phyloP scores from a whole-genome alignment of 345 rosid genomes.

The Anastatica hierochuntica region DNA sequence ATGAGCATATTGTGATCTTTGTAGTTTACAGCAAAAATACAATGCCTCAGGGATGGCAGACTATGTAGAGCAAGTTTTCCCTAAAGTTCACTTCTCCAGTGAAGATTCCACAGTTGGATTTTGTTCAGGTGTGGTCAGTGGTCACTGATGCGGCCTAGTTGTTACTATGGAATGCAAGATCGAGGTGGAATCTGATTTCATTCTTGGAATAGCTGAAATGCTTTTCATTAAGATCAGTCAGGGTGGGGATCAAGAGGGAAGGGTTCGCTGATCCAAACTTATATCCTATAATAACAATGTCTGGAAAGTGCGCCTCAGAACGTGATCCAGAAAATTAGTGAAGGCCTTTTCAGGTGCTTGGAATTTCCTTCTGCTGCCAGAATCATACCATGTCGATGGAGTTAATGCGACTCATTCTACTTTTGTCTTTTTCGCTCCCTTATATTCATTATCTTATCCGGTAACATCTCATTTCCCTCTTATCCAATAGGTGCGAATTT shows the following conservation, averaged over 20 bases:
- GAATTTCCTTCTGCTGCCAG: background rate
- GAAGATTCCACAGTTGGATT: too few species aligned
- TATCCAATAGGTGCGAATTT: constrained; percentile 8
- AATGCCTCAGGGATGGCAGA: background rate
- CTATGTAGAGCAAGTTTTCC: too few species aligned
- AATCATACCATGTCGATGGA: background rate
- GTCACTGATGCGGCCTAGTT: too few species aligned
- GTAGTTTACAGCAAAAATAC: background rate
- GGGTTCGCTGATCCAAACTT: background rate
- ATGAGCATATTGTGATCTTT: background rate
- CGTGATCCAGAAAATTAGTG: background rate
- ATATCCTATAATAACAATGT: background rate
- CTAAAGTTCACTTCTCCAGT: too few species aligned
- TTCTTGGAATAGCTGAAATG: too few species aligned
- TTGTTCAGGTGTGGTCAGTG: too few species aligned
- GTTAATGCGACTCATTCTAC: constrained; percentile 14
- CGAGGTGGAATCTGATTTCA: too few species aligned
- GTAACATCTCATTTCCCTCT: constrained; percentile 7
- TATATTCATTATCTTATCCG: constrained; percentile 11
- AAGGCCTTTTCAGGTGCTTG: constrained; percentile 3
- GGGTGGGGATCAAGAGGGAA: background rate
- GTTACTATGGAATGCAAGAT: too few species aligned
- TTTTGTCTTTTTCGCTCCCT: background rate
- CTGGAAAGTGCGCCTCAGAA: background rate
- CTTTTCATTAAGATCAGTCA: background rate